A percentile compares a stretch with the other conserved stretches of the same genome.
These are phyloP conservation scores for Eucommia ulmoides DNA, from an alignment of 257 asterid species.

Conservation along the genomic window DNA sequence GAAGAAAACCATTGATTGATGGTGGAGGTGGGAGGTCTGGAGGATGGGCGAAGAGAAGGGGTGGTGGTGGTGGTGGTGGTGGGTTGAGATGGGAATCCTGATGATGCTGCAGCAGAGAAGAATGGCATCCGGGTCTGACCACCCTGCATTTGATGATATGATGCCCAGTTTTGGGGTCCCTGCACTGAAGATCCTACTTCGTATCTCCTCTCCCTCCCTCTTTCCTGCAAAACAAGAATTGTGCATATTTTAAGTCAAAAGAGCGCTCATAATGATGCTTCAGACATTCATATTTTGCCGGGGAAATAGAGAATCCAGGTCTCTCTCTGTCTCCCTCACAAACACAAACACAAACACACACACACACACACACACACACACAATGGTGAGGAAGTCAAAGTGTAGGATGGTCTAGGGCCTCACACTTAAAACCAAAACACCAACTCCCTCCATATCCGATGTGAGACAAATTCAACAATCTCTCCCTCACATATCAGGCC, in stretches of 20 bases:
- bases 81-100: conserved; percentile 78
- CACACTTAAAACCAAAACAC: neutral
- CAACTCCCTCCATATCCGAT: neutral
- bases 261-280: neutral
- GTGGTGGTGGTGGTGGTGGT: conserved; percentile 15
- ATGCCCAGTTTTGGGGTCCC: conserved; percentile 30
- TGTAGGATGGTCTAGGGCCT: neutral
- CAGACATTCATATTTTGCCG: neutral
- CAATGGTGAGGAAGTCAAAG: neutral
- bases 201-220: conserved; percentile 16
- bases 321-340: neutral
- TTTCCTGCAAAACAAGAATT: conserved; percentile 20
- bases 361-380: neutral
- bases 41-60: conserved; percentile 14
- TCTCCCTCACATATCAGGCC: too few species aligned
- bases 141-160: conserved; percentile 38
- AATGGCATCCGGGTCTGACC: conserved; percentile 24
- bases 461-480: too few species aligned
- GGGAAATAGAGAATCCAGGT: neutral
- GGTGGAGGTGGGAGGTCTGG: conserved; percentile 12
- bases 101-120: conserved; percentile 67
- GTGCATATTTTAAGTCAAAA: neutral
- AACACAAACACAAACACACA: neutral
- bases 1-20: conserved; percentile 28
- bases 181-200: conserved; percentile 23